Conservation (phyloP, 2,329 filamentous ascomycete species). For the Xylariales sp. region DNA sequence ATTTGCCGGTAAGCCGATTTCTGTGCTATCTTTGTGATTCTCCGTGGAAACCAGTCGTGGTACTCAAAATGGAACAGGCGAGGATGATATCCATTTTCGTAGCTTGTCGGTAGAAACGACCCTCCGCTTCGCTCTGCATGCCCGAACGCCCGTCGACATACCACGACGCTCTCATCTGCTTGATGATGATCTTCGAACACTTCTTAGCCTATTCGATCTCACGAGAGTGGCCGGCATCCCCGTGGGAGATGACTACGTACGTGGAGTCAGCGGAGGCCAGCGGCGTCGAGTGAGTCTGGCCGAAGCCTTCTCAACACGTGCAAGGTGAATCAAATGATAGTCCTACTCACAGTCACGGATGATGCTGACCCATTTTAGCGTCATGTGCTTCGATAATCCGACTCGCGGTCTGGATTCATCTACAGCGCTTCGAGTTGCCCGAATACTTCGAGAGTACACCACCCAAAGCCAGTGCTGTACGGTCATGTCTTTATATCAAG, state of each 20-base stretch:
- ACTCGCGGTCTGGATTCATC: conserved; percentile 70
- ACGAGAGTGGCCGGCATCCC: conserved; percentile 68
- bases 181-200: conserved; percentile 64
- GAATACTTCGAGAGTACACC: conserved; percentile 44
- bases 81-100: conserved; percentile 73
- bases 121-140: conserved; percentile 67
- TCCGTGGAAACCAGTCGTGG: conserved; percentile 68
- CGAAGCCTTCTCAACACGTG: conserved; percentile 70
- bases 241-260: conserved; percentile 67
- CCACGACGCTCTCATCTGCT: conserved; percentile 56
- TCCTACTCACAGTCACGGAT: too few species aligned
- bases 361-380: too few species aligned
- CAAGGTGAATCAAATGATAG: too few species aligned
- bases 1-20: too few species aligned
- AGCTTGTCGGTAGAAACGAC: conserved; percentile 74
- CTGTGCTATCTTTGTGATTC: too few species aligned
- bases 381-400: conserved; percentile 73
- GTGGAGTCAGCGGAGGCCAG: conserved; percentile 76
- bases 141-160: conserved; percentile 70
- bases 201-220: conserved; percentile 76
- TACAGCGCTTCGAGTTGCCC: conserved; percentile 72
- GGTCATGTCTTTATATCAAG: conserved; percentile 10
- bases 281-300: conserved; percentile 76
- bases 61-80: conserved; percentile 73
- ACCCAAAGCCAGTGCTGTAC: conserved; percentile 9